Conservation (phyloP, 192 early-diverging fungal species). For the Dissophora globulifera region DNA sequence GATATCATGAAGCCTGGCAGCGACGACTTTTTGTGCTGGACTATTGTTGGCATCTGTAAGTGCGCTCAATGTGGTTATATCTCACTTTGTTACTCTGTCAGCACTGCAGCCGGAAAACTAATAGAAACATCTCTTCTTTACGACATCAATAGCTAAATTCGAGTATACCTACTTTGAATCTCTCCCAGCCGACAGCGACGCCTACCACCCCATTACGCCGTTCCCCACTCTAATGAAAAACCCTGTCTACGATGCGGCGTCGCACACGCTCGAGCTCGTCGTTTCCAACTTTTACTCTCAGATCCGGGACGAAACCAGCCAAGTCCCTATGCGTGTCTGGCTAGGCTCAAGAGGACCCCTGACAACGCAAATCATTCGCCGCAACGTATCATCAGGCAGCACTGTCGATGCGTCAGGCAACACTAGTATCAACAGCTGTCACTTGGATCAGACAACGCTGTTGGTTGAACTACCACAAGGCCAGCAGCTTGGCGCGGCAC, state of each 20-base stretch:
- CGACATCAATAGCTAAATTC: slow-evolving; percentile 43
- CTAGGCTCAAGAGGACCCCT: slow-evolving; percentile 61
- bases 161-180: slow-evolving; percentile 59
- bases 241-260: slow-evolving; percentile 52
- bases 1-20: slow-evolving; percentile 40
- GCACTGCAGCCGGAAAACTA: not conserved
- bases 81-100: not conserved
- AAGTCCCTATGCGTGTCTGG: slow-evolving; percentile 58
- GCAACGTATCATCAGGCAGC: slow-evolving; percentile 8
- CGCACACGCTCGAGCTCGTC: slow-evolving; percentile 56
- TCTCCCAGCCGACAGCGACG: slow-evolving; percentile 29
- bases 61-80: slow-evolving; percentile 15
- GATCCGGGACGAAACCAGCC: slow-evolving; percentile 19
- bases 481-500: slow-evolving; percentile 16
- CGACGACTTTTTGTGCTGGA: slow-evolving; percentile 88
- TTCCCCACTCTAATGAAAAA: slow-evolving; percentile 50
- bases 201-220: slow-evolving; percentile 44
- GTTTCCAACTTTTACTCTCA: slow-evolving; percentile 54
- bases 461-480: slow-evolving; percentile 38
- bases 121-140: not conserved
- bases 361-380: slow-evolving; percentile 37
- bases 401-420: too few relatives aligned
- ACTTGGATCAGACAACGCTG: slow-evolving; percentile 29
- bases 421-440: not conserved
- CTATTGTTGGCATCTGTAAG: slow-evolving; percentile 81